Base-by-base conservation (phyloP, 2,329 filamentous ascomycete genomes). In the Aureobasidium namibiae region DNA sequence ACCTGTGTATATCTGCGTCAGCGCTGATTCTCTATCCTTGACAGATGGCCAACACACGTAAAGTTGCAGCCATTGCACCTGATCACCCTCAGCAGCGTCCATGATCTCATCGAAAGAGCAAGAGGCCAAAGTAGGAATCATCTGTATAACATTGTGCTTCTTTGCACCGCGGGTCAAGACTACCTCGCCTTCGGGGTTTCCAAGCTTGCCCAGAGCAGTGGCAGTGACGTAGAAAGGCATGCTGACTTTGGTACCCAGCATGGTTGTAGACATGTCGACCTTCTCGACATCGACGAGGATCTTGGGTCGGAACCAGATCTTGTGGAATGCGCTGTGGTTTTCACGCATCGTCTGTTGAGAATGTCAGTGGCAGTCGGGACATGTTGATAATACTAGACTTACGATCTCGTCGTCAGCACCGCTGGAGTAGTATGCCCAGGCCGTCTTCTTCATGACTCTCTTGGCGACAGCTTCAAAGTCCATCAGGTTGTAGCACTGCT, bases 31-130 rank as follows among this genome's bases (percentile, higher is more conserved):
- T 8, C 2, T 14, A 8, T 24, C 13, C 3, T 26, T 2, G 10
- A 16, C 10, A 21, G 18, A 14, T 18, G 8, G 11, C n/a, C 3
- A 21, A 46, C 26, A 21, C 53, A 58, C 90, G 75, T 96, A 95
- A 0, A 99, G 83, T 76, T 99, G 94, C 65, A 99, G 79, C 94
- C 94, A 99, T 75, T 97, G 94, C 4, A 91, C 85, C 73, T 96
- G 92, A 63, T 88, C 86, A 45, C 82, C 88, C 63, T 83, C 78
- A 31, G 81, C 83, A 18, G 92, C 94, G 72, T 97, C 94, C 64
- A 95, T 79, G 61, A 99, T 96, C 75, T 99, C 92, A 76, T 99
- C 94, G 68, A 99, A 96, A 1, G 91, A 94, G 78, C 94, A 97
- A 2, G 91, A 96, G 2, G 94, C 94, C 7, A 99, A 81, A 3